These are phyloP conservation scores for Fusarium sp. DNA, from an alignment of 2,329 filamentous ascomycete species.

Conservation along the genomic window DNA sequence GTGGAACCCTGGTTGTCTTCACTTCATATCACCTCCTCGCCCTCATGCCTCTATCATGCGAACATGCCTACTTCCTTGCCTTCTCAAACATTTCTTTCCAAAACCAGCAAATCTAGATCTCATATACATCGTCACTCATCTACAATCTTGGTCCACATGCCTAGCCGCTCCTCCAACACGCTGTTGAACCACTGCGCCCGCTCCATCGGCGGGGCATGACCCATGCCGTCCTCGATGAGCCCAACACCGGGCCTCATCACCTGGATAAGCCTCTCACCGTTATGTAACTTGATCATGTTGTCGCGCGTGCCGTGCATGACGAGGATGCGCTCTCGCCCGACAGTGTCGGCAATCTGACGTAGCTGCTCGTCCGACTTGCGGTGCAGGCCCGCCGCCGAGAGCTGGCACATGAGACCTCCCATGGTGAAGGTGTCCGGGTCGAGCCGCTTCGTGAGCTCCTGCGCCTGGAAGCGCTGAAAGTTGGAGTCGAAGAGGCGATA, in stretches of 20 bases:
- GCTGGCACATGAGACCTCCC: conserved; percentile 79
- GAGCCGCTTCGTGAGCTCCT: conserved; percentile 79
- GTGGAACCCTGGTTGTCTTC: conserved; percentile 14
- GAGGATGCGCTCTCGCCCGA: conserved; percentile 80
- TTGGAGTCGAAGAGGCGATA: conserved; percentile 76
- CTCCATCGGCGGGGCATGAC: conserved; percentile 82
- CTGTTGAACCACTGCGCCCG: conserved; percentile 75
- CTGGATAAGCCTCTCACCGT: conserved; percentile 76
- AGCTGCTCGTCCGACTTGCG: conserved; percentile 72
- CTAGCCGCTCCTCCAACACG: conserved; percentile 68
- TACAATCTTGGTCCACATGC: conserved; percentile 62
- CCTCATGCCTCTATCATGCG: background rate
- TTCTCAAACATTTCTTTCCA: background rate
- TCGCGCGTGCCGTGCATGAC: conserved; percentile 83
- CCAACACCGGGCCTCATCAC: conserved; percentile 71
- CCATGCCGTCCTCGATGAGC: conserved; percentile 75
- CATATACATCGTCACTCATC: conserved; percentile 18
- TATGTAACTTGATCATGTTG: conserved; percentile 79
- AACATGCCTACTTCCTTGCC: background rate
- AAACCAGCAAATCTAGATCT: background rate
- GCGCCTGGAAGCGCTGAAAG: conserved; percentile 84
- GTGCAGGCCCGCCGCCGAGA: conserved; percentile 84
- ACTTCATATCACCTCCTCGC: background rate
- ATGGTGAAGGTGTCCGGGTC: conserved; percentile 71
- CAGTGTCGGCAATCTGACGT: conserved; percentile 68